Conservation (phyloP, 2,329 filamentous ascomycete genomes). For the Aspergillus caelatus region DNA sequence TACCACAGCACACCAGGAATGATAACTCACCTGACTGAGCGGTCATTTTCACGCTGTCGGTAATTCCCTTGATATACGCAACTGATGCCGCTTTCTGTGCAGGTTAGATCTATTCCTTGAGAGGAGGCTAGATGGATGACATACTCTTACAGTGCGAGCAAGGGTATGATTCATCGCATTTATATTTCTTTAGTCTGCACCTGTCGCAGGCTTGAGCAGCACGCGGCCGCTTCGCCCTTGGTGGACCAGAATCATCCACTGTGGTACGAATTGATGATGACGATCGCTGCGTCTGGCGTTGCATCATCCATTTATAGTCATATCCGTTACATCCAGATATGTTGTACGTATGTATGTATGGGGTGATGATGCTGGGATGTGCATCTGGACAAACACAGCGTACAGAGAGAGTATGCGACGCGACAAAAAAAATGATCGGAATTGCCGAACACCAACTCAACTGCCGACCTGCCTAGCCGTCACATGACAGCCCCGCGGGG, state of each 20-base stretch:
- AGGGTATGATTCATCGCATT: constrained; percentile 51
- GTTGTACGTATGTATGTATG: neutral
- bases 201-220: constrained; percentile 51
- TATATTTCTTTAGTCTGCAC: constrained; percentile 53
- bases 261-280: constrained; percentile 10
- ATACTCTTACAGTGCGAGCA: constrained; percentile 50
- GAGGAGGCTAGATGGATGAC: constrained; percentile 8
- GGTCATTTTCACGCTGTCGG: constrained; percentile 32
- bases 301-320: constrained; percentile 32
- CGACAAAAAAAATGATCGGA: constrained; percentile 18
- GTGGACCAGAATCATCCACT: constrained; percentile 22
- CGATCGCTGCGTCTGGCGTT: constrained; percentile 37
- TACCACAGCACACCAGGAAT: too few species aligned
- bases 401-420: neutral
- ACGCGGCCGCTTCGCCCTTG: constrained; percentile 41
- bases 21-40: constrained; percentile 30
- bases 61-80: constrained; percentile 41
- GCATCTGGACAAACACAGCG: too few species aligned
- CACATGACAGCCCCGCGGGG: constrained; percentile 22
- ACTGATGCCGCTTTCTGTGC: constrained; percentile 34
- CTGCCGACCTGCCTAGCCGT: neutral
- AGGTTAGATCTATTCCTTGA: neutral
- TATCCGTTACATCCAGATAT: constrained; percentile 2
- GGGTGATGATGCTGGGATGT: neutral
- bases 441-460: constrained; percentile 20